These are phyloP conservation scores for Pseudogymnoascus sp. DNA, from an alignment of 2,329 filamentous ascomycete genomes.

Conservation along the genomic window DNA sequence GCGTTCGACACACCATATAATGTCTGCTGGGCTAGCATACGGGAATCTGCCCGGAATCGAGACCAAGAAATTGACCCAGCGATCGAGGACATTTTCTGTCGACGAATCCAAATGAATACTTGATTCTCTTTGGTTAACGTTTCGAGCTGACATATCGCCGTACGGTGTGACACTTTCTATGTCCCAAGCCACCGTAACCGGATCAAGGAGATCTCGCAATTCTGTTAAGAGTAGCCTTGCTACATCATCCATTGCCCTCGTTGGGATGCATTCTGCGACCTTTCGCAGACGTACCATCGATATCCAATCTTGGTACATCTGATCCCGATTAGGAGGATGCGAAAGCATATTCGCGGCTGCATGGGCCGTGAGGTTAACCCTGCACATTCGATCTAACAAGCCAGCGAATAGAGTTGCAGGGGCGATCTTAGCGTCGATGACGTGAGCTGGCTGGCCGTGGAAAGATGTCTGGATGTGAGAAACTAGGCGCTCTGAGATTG, in stretches of 20 bases:
- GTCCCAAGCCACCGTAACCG: constrained; percentile 57
- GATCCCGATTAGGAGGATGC: constrained; percentile 78
- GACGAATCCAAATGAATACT: constrained; percentile 33
- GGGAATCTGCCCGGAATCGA: constrained; percentile 64
- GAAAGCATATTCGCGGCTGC: constrained; percentile 89
- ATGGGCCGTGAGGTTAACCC: constrained; percentile 89
- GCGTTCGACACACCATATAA: constrained; percentile 68
- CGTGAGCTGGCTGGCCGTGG: constrained; percentile 73
- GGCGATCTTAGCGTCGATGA: constrained; percentile 76
- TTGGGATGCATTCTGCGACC: constrained; percentile 54
- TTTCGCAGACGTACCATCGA: constrained; percentile 55
- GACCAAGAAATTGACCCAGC: constrained; percentile 66
- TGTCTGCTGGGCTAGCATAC: constrained; percentile 60
- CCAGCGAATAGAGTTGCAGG: constrained; percentile 84
- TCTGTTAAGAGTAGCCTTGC: constrained; percentile 55
- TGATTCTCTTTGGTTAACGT: constrained; percentile 34
- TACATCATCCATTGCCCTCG: constrained; percentile 57
- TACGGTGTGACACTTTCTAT: constrained; percentile 54
- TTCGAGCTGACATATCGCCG: constrained; percentile 45
- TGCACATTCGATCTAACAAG: constrained; percentile 74
- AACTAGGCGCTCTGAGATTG: constrained; percentile 75
- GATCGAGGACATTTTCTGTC: constrained; percentile 63
- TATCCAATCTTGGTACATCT: constrained; percentile 93
- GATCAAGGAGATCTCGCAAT: constrained; percentile 62
- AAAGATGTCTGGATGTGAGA: constrained; percentile 78